These are phyloP conservation scores for Apiotrichum montevideense DNA, from an alignment of 1,284 basidiomycete genomes.

Conservation along the genomic window DNA sequence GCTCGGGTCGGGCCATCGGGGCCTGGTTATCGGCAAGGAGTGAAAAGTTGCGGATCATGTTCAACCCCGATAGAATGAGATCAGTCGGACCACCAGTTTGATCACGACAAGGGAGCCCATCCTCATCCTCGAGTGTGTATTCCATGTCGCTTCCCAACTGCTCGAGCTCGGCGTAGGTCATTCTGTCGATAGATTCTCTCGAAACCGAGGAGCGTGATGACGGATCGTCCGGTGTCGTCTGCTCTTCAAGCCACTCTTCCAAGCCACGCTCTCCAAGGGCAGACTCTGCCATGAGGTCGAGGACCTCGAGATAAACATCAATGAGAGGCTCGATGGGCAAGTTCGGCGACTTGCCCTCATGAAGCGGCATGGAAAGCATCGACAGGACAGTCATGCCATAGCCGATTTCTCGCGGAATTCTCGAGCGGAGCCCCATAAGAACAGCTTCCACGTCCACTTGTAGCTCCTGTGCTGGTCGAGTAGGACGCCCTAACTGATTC, in stretches of 20 bases:
- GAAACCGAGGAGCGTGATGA: not conserved
- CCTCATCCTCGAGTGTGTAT: conserved; percentile 56
- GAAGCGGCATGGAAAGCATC: conserved; percentile 55
- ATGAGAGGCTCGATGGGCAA: conserved; percentile 70
- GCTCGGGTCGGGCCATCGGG: conserved; percentile 59
- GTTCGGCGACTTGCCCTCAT: conserved; percentile 51
- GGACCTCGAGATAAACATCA: conserved; percentile 77
- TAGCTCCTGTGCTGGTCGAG: conserved; percentile 47
- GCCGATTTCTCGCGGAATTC: conserved; percentile 74
- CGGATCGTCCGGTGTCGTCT: not conserved
- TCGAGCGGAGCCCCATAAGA: conserved; percentile 80
- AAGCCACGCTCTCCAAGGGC: conserved; percentile 59
- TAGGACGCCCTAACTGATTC: conserved; percentile 56
- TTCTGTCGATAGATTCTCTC: conserved; percentile 60
- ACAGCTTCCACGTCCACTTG: conserved; percentile 86
- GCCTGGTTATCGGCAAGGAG: conserved; percentile 64
- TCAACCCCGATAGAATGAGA: conserved; percentile 63
- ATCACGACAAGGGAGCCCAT: conserved; percentile 23
- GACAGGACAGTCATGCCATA: conserved; percentile 85
- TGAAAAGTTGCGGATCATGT: conserved; percentile 81
- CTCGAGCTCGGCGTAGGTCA: conserved; percentile 78
- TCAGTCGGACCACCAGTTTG: conserved; percentile 46
- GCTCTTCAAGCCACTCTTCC: conserved; percentile 38
- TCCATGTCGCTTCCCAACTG: conserved; percentile 81
- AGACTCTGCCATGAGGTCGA: conserved; percentile 79